Conservation (phyloP, 2,329 filamentous ascomycete genomes). For the Pseudohalonectria lignicola region DNA sequence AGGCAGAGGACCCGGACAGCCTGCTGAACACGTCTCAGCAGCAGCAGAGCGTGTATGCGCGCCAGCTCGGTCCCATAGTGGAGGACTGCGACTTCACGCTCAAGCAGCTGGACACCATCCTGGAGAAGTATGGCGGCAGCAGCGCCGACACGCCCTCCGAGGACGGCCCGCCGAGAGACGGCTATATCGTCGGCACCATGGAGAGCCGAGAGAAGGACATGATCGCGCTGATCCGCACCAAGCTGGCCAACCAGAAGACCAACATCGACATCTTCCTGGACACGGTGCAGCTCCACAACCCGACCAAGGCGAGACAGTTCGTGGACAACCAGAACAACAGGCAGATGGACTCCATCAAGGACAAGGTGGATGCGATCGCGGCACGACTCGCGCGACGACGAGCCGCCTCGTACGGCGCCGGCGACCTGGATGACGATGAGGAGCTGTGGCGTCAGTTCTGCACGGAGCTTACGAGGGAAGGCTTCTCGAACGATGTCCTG, state of each 20-base stretch:
- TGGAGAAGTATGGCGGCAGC: conserved; percentile 31
- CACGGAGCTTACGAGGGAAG: conserved; percentile 44
- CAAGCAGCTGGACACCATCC: conserved; percentile 39
- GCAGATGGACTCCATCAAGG: conserved; percentile 42
- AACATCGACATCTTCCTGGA: conserved; percentile 46
- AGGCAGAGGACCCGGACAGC: conserved; percentile 45
- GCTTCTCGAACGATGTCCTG: conserved; percentile 43
- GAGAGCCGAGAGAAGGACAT: conserved; percentile 25
- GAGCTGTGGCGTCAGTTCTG: conserved; percentile 48
- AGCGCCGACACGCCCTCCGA: conserved; percentile 2
- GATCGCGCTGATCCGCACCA: conserved; percentile 29
- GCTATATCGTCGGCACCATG: conserved; percentile 11
- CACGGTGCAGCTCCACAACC: conserved; percentile 41
- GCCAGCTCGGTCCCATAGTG: conserved; percentile 39
- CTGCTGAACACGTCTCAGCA: conserved; percentile 30
- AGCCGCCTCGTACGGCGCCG: conserved; percentile 8
- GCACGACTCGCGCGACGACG: conserved; percentile 29
- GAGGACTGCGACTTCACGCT: conserved; percentile 45
- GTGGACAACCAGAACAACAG: conserved; percentile 12
- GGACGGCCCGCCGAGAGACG: conserved; percentile 8
- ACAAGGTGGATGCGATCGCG: conserved; percentile 49
- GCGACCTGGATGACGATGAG: conserved; percentile 31
- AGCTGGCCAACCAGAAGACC: conserved; percentile 43
- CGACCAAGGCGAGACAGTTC: conserved; percentile 21
- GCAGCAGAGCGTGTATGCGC: conserved; percentile 28